phyloP scores from a whole-genome alignment of 2,329 filamentous ascomycete genomes.

The Tricladium varicosporioides region DNA sequence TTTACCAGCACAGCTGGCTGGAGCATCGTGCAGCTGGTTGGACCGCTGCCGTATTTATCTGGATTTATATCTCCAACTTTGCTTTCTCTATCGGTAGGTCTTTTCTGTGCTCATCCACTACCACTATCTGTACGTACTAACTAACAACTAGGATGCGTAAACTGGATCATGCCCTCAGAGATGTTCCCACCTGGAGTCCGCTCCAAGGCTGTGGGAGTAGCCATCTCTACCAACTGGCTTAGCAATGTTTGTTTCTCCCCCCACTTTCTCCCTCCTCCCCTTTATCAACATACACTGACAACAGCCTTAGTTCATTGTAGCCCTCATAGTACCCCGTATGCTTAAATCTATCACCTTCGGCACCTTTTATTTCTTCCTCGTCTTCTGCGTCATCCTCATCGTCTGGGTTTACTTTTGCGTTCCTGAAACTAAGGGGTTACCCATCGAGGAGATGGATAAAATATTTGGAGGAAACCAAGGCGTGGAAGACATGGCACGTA shows the following conservation, averaged over 20 bases:
- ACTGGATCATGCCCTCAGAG: conserved; percentile 24
- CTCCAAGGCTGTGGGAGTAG: conserved; percentile 30
- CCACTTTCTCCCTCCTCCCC: neutral
- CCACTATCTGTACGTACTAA: neutral
- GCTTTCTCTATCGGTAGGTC: conserved; percentile 25
- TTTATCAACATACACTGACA: neutral
- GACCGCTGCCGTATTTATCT: conserved; percentile 37
- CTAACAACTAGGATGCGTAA: conserved; percentile 10
- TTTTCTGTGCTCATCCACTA: neutral
- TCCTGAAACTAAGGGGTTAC: conserved; percentile 49
- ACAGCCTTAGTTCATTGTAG: conserved; percentile 28
- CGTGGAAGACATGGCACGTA: conserved; percentile 27
- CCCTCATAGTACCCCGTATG: conserved; percentile 33
- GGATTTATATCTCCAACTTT: conserved; percentile 31
- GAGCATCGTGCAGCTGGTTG: conserved; percentile 37
- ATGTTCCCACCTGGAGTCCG: conserved; percentile 35
- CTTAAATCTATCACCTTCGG: conserved; percentile 36
- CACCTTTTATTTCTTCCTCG: conserved; percentile 43
- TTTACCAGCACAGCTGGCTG: conserved; percentile 38
- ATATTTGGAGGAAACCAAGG: conserved; percentile 43
- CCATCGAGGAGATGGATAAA: conserved; percentile 48
- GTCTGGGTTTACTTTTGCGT: conserved; percentile 42
- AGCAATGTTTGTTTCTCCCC: conserved; percentile 17
- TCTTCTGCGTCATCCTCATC: conserved; percentile 44
- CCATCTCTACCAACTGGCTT: conserved; percentile 36